Conservation (phyloP, 176 grass and related monocot species). For the Oryza glaberrima region DNA sequence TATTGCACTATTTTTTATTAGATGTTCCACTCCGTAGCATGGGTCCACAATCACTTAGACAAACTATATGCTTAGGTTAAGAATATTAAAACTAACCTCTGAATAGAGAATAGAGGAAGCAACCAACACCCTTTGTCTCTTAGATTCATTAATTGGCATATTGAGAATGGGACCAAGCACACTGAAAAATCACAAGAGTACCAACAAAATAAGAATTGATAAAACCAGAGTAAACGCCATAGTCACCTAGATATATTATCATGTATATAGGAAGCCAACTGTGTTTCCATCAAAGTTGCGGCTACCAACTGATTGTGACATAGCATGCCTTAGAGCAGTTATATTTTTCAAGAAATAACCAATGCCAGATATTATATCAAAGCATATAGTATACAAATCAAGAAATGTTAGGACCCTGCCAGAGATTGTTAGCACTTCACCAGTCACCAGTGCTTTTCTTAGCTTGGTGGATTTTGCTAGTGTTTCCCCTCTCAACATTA, state of each 20-base stretch:
- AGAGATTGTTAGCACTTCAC: slow-evolving; percentile 21
- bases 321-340: background rate
- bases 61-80: slow-evolving; percentile 29
- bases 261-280: slow-evolving; percentile 19
- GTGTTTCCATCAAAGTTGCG: slow-evolving; percentile 24
- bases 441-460: background rate
- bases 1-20: slow-evolving; percentile 6
- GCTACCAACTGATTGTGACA: slow-evolving; percentile 27
- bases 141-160: slow-evolving; percentile 92
- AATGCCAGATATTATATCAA: slow-evolving; percentile 15
- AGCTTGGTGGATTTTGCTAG: slow-evolving; percentile 7
- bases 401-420: slow-evolving; percentile 32
- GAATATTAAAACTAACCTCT: slow-evolving; percentile 69
- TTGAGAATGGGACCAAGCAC: slow-evolving; percentile 98
- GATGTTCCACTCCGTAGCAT: background rate
- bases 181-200: slow-evolving; percentile 67
- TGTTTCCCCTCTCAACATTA: slow-evolving; percentile 5
- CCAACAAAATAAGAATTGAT: slow-evolving; percentile 47
- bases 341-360: background rate
- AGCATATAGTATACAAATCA: slow-evolving; percentile 27
- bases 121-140: slow-evolving; percentile 95
- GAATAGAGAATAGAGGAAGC: slow-evolving; percentile 95
- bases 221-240: slow-evolving; percentile 1
- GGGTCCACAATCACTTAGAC: slow-evolving; percentile 20
- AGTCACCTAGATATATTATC: slow-evolving; percentile 29